phyloP scores from a whole-genome alignment of 2,329 filamentous ascomycete genomes.

The Botrytis cinerea region DNA sequence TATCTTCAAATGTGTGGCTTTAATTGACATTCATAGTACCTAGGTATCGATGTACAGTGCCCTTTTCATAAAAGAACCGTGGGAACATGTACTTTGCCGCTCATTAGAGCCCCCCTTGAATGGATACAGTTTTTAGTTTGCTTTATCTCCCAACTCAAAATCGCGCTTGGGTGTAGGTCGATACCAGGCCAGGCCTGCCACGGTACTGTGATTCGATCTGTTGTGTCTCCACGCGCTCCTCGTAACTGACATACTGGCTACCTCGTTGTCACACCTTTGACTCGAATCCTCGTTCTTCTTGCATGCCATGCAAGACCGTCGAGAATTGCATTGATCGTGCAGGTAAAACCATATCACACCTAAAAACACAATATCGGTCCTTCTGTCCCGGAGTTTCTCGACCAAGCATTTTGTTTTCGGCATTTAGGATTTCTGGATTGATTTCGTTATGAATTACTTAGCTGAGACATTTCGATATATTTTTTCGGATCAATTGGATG shows the following conservation, averaged over 20 bases:
- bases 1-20: slow-evolving; percentile 17
- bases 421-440: slow-evolving; percentile 14
- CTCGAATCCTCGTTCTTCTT: slow-evolving; percentile 60
- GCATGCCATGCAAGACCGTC: slow-evolving; percentile 12
- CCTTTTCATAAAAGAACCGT: slow-evolving; percentile 3
- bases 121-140: neutral
- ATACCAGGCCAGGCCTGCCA: slow-evolving; percentile 8
- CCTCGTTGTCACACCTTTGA: slow-evolving; percentile 59
- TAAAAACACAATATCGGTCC: slow-evolving; percentile 24
- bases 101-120: neutral
- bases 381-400: slow-evolving; percentile 21
- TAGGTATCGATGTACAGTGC: slow-evolving; percentile 11
- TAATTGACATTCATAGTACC: neutral
- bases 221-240: slow-evolving; percentile 22
- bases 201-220: slow-evolving; percentile 22
- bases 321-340: slow-evolving; percentile 17
- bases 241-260: slow-evolving; percentile 34
- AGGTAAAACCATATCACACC: slow-evolving; percentile 16
- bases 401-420: slow-evolving; percentile 21
- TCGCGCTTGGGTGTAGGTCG: slow-evolving; percentile 4
- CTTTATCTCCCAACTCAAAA: neutral
- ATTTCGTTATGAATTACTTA: slow-evolving; percentile 20
- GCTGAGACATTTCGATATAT: slow-evolving; percentile 20
- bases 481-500: slow-evolving; percentile 20
- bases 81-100: slow-evolving; percentile 5